Percentiles rank a stretch among this genome's conserved stretches.
phyloP scores from a whole-genome alignment of 2,329 filamentous ascomycete species.

The Talaromyces rugulosus region DNA sequence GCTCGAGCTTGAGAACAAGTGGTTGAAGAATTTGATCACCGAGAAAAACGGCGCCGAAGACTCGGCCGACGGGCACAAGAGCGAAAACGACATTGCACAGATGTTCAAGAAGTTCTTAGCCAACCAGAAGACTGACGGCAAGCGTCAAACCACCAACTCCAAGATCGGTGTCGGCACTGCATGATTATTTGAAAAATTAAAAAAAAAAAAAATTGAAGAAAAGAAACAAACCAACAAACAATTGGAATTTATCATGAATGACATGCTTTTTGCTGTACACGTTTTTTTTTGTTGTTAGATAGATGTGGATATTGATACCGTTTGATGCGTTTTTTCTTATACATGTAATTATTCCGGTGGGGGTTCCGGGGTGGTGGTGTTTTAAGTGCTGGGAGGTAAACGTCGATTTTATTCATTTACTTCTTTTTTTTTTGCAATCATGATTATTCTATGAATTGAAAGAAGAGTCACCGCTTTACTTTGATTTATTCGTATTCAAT shows the following conservation, averaged over 20 bases:
- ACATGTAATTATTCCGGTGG: background rate
- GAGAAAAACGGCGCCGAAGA: constrained; percentile 63
- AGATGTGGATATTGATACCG: background rate
- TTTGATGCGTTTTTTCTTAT: too few relatives aligned
- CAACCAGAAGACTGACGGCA: constrained; percentile 26
- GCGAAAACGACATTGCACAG: constrained; percentile 43
- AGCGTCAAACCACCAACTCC: constrained; percentile 26
- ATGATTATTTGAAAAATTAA: constrained; percentile 13
- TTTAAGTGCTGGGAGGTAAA: background rate
- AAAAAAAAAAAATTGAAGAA: constrained; percentile 10
- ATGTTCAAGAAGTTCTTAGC: constrained; percentile 40
- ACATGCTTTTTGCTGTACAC: background rate
- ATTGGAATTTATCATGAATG: background rate
- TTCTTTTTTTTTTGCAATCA: background rate
- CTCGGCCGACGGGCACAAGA: constrained; percentile 24
- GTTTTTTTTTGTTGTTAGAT: background rate
- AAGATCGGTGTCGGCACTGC: constrained; percentile 31
- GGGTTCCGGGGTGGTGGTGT: background rate
- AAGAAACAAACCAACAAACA: background rate
- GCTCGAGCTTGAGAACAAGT: constrained; percentile 79
- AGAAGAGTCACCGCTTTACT: background rate
- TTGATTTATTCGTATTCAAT: background rate
- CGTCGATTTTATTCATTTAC: background rate
- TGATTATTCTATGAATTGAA: background rate
- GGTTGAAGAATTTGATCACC: constrained; percentile 73